Conservation (phyloP, 2,329 filamentous ascomycete species). For the Venturia pyrina region DNA sequence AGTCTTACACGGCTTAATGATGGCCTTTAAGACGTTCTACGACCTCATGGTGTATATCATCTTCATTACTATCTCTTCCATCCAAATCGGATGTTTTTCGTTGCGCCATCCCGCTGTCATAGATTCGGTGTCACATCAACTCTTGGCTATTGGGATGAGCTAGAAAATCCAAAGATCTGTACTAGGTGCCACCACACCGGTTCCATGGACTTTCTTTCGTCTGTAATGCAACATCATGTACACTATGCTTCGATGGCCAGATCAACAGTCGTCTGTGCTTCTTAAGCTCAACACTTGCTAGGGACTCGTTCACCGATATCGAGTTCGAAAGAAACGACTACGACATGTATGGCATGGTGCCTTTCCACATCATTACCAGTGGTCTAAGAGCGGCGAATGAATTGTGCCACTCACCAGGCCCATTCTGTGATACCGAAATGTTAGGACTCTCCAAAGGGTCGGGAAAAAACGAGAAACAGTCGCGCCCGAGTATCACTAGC, state of each 20-base stretch:
- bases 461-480: neutral
- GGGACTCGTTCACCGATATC: neutral
- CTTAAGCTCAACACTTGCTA: neutral
- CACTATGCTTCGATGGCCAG: no score
- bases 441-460: neutral
- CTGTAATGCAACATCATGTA: no score
- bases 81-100: neutral
- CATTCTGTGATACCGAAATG: neutral
- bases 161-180: neutral
- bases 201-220: neutral
- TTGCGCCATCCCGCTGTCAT: constrained; percentile 1
- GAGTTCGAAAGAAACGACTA: neutral
- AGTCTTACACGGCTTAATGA: neutral
- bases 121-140: neutral
- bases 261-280: no score
- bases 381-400: neutral
- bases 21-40: neutral
- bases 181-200: neutral
- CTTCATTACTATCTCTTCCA: neutral
- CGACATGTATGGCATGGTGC: neutral
- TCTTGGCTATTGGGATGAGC: neutral
- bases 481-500: neutral
- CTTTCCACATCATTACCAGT: neutral
- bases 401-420: neutral
- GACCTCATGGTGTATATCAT: neutral